Evolutionary conservation across 1,139 yeast species (phyloP).

Genomic region (Geotrichum reessii): DNA sequence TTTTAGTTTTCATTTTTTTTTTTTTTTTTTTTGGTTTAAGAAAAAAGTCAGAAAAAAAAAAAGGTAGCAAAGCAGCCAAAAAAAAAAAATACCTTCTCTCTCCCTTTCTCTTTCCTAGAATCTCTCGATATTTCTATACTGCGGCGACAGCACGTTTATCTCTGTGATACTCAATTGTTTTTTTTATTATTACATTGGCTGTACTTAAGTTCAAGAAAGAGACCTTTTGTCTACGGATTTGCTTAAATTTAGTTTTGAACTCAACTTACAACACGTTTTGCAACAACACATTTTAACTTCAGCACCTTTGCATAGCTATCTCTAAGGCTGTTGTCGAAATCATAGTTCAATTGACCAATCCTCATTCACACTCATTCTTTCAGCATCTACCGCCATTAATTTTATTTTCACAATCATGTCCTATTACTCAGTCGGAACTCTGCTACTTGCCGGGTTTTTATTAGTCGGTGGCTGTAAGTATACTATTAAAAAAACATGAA

Average conservation of each 20-base stretch:
- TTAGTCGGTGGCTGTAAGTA: conserved; percentile 31
- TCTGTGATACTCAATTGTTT: background rate
- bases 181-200: background rate
- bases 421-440: conserved; percentile 11
- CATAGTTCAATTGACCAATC: background rate
- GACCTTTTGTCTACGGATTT: background rate
- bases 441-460: conserved; percentile 18
- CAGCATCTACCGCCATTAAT: background rate
- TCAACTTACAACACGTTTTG: background rate
- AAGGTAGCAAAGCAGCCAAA: conserved; percentile 19
- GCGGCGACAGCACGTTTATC: background rate
- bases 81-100: background rate
- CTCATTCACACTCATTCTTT: background rate
- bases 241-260: background rate
- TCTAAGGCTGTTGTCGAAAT: background rate
- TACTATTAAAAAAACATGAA: background rate
- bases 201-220: background rate
- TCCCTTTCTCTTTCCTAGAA: background rate
- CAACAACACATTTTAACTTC: background rate
- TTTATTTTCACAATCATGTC: conserved; percentile 12
- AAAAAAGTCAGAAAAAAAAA: conserved; percentile 3
- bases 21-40: too few relatives aligned
- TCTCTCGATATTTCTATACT: background rate
- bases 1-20: background rate
- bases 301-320: background rate